Evolutionary conservation across 345 rosid species (phyloP), one percentile per base, ranked within the genome.

Genomic region (Carallia brachiata): DNA sequence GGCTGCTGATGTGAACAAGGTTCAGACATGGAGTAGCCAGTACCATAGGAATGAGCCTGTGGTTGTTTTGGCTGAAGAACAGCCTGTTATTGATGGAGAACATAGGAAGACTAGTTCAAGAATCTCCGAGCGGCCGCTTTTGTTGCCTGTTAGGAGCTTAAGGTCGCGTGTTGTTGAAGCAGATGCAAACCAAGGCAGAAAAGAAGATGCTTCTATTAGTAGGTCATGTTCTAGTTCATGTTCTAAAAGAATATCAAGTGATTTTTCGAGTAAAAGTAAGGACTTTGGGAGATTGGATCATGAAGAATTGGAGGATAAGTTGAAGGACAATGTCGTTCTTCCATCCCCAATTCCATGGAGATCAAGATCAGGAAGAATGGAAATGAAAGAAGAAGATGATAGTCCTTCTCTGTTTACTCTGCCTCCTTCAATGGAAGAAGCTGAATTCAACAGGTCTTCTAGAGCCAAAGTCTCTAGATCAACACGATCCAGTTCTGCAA

Each of bases 321-420:
- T 72, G 61, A 70, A 77, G 34, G 84, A 77, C 15, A 81, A 70
- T 59, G 80, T 84, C 66, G 97, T 84, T 23, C 96, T 95, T 80
- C 96, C 96, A 64, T 95, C 99, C 40, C 99, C 99, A 27, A 87
- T 92, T 70, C 99, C 99, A 7, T 95, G 99, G 99, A 79, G 89
- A 39, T 88, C 99, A 63, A 84, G 96, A 70, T 92, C 96, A 18
- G 90, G 90, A n/a, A 83, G 86, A 73, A 68, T 86, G 80, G 90
- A 86, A 67, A 73, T 71, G 81, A 82, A 79, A 79, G 34, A 85
- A 70, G 86, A 77, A 12, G 50, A 59, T 36, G 73, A 70, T 28
- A 62, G 34, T 57, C 72, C 67, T 65, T 39, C 78, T 18, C 39
- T 47, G 65, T 67, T 44, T 59, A 23, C 61, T 44, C 66, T 36